Evolutionary conservation across 2,329 filamentous ascomycete genomes (phyloP).

Genomic region (Periconia sp.): DNA sequence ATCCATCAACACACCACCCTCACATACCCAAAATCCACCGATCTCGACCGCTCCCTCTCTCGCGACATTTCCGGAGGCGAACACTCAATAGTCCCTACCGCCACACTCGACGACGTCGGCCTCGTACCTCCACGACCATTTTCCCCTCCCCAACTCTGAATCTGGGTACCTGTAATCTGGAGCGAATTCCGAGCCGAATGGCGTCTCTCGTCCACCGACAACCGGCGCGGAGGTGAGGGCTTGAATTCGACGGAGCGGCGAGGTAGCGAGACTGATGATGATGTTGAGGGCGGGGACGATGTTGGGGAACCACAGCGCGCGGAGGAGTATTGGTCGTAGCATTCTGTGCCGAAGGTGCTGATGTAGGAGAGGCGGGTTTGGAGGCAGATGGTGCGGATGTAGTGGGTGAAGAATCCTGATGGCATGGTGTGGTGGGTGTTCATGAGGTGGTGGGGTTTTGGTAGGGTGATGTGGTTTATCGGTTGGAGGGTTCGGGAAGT

Average conservation of each 20-base stretch:
- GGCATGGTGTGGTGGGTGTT: not conserved
- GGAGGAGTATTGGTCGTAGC: slow-evolving; percentile 2
- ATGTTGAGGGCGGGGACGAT: not conserved
- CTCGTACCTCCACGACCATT: slow-evolving; percentile 7
- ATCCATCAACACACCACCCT: slow-evolving; percentile 45
- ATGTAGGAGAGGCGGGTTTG: slow-evolving; percentile 3
- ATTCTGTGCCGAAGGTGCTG: slow-evolving; percentile 5
- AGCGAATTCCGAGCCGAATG: not conserved
- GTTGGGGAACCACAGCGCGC: not conserved
- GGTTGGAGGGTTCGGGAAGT: no score
- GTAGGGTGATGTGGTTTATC: not conserved
- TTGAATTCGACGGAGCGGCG: not conserved
- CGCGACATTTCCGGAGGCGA: slow-evolving; percentile 10
- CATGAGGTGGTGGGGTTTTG: not conserved
- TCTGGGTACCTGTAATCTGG: not conserved
- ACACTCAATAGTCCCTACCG: slow-evolving; percentile 9
- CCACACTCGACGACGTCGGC: not conserved
- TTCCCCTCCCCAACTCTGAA: slow-evolving; percentile 7
- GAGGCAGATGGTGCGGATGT: not conserved
- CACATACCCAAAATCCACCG: slow-evolving; percentile 5
- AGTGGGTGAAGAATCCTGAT: not conserved
- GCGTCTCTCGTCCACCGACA: not conserved
- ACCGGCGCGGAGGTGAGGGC: not conserved
- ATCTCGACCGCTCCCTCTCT: slow-evolving; percentile 8
- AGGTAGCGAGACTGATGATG: slow-evolving; percentile 6